Conservation (phyloP, 805 yeast genomes). For the Hermanozyma aechmeae region DNA sequence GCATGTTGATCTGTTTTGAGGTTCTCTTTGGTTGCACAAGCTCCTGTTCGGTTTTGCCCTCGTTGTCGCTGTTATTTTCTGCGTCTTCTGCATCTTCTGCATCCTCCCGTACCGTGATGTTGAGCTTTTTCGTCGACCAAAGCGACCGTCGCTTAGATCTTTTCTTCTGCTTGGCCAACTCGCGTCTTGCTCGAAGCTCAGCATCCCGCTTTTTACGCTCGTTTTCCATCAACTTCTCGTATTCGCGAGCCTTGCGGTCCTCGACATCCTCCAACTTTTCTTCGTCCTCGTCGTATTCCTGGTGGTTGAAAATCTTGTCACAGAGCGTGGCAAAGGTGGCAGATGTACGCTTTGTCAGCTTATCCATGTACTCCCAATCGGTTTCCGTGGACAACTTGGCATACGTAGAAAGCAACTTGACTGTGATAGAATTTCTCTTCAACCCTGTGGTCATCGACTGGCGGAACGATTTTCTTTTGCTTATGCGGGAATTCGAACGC, state of each 20-base stretch:
- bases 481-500: constrained; percentile 13
- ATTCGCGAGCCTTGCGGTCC: constrained; percentile 32
- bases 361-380: constrained; percentile 63
- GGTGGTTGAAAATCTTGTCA: constrained; percentile 70
- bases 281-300: constrained; percentile 42
- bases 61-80: constrained; percentile 6
- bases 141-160: constrained; percentile 33
- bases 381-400: constrained; percentile 58
- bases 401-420: constrained; percentile 62
- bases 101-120: constrained; percentile 17
- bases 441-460: constrained; percentile 37
- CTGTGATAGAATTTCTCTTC: constrained; percentile 60
- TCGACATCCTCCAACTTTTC: constrained; percentile 33
- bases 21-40: constrained; percentile 29
- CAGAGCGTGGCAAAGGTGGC: constrained; percentile 71
- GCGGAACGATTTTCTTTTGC: constrained; percentile 27
- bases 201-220: constrained; percentile 44
- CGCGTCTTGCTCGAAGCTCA: constrained; percentile 38
- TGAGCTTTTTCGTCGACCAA: constrained; percentile 22
- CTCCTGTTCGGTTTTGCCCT: constrained; percentile 10
- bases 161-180: constrained; percentile 36
- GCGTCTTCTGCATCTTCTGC: constrained; percentile 17
- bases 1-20: constrained; percentile 16
- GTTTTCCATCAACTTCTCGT: constrained; percentile 38
- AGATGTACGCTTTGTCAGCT: constrained; percentile 66